A percentile compares a stretch with the other conserved stretches of the same genome.
Conservation (phyloP, 1,284 basidiomycete genomes). For the Fomitopsis pinicola region DNA sequence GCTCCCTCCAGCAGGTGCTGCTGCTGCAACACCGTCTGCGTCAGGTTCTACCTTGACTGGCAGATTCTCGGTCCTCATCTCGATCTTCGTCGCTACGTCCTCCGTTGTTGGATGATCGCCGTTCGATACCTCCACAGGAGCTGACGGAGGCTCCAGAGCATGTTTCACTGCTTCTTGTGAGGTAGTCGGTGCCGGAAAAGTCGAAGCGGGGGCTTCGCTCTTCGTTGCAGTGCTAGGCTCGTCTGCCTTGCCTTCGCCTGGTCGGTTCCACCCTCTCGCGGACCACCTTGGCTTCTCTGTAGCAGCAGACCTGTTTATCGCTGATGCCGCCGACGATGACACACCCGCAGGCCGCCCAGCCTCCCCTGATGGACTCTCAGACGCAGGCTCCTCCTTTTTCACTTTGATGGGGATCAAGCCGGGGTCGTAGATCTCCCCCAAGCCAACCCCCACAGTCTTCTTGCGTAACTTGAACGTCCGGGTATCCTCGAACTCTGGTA, state of each 20-base stretch:
- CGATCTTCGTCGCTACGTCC: constrained; percentile 5
- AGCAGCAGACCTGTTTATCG: constrained; percentile 4
- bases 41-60: constrained; percentile 11
- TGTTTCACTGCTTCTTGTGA: constrained; percentile 17
- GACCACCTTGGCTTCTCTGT: constrained; percentile 31
- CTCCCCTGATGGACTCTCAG: background rate
- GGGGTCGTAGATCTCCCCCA: constrained; percentile 73
- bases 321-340: background rate
- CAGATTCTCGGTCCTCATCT: constrained; percentile 14
- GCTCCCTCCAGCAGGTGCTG: constrained; percentile 22
- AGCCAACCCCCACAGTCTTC: constrained; percentile 48
- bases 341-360: background rate
- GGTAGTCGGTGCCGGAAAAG: background rate
- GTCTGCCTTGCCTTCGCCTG: constrained; percentile 19
- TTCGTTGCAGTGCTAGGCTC: background rate
- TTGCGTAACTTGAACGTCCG: constrained; percentile 65
- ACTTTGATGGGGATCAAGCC: constrained; percentile 58
- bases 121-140: background rate
- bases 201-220: background rate
- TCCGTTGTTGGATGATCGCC: background rate
- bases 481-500: constrained; percentile 48
- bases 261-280: constrained; percentile 34
- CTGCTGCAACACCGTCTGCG: constrained; percentile 1
- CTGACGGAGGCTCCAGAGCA: constrained; percentile 12
- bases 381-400: constrained; percentile 43